Base-by-base conservation (phyloP, 352 stramenopile species). In the Globisporangium middletonii region DNA sequence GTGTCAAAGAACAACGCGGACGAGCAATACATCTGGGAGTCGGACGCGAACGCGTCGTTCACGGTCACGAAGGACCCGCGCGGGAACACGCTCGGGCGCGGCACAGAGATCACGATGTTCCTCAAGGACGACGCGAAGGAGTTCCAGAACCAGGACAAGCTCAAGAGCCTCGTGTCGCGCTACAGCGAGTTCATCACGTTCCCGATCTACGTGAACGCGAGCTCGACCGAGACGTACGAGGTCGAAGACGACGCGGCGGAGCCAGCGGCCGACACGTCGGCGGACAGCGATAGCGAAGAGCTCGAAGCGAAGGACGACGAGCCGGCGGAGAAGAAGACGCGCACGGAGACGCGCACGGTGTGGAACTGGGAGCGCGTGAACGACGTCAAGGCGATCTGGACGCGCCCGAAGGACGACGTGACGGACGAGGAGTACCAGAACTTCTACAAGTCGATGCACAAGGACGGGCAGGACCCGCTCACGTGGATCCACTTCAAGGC, bases 151-250 rank as follows among this genome's bases (percentile, higher is more conserved):
- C 79, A 98, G 61, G 72, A 94, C 62, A 96, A 96, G 63, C 83
- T 99, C 52, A 96, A 98, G 71, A 68, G 78, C 15, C 78, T 99
- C 26, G 92, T 99, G 42, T 79, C 93, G 50, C 94, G 97, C 67
- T 99, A 99, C 82, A 99, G 94, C 27, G 98, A 99, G 82, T 99
- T 99, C 79, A 99, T 99, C 60, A 98, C 85, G 33, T 99, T 99
- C 77, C 98, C 98, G 3, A 99, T 99, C 69, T 98, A 97, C 69
- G 72, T 99, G n/a, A 86, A 98, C 65, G 85, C 96, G 64, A 97
- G 81, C 47, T 89, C 85, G 56, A 98, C 85, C 11, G 86, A 97
- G 64, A 91, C 75, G 16, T 90, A 94, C 52, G 89, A 98, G 57
- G 94, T 98, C 15, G 88, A 96, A 55, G 84, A 92, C 8, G 74